Evolutionary conservation across 129 eudicot genomes (phyloP).

Genomic region (Flaveria bidentis): DNA sequence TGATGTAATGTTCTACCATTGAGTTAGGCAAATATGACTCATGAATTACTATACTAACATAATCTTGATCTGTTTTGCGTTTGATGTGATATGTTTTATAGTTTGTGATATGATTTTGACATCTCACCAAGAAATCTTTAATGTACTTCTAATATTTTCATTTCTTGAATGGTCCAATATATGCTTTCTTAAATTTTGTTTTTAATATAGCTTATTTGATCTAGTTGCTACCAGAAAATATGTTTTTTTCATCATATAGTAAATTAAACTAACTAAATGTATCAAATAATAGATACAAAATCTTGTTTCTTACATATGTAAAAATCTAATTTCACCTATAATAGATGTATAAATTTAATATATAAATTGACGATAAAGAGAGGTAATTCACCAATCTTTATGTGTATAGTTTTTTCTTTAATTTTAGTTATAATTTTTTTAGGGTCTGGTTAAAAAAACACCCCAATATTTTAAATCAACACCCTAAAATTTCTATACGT

Average conservation of each 20-base stretch:
- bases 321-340: no score
- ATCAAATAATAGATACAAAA: neutral
- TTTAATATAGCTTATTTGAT: conserved; percentile 8
- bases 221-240: neutral
- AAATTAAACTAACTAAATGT: neutral
- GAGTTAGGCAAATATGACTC: neutral
- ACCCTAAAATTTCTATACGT: no score
- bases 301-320: no score
- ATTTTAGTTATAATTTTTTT: neutral
- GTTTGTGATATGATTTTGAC: conserved; percentile 30
- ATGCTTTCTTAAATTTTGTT: conserved; percentile 19
- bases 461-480: no score
- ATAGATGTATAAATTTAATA: no score
- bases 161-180: conserved; percentile 26
- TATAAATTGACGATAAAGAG: no score
- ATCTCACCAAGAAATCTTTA: conserved; percentile 18
- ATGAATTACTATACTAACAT: neutral
- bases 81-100: conserved; percentile 21
- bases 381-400: neutral
- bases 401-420: neutral
- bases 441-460: no score
- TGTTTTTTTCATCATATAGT: neutral
- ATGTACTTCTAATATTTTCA: conserved; percentile 26
- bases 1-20: conserved; percentile 1
- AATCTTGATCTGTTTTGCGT: conserved; percentile 3